Evolutionary conservation across 805 yeast genomes (phyloP), one percentile per base, ranked within the genome.

Genomic region (Komagataella ulmi): DNA sequence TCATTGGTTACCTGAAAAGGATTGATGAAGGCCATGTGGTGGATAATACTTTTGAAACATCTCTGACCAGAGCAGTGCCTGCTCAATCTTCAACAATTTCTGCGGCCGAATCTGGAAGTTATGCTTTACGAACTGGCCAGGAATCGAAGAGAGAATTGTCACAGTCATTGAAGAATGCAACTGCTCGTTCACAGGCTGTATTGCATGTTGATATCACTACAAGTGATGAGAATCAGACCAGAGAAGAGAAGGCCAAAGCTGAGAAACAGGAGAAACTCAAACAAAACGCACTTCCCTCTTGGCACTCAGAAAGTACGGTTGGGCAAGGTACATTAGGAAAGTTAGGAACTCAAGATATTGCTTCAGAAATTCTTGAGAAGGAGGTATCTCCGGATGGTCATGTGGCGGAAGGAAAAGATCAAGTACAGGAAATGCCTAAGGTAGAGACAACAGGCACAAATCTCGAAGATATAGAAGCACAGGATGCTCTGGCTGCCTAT

Each of bases 271-370:
- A 76, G 65, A 75, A 79, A 57, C 74, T 90, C 65, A 83, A 85
- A 62, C 97, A 91, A 65, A 93, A 93, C 64, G 97, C 97, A 3
- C 74, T 93, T 57, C 99, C 99, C 6, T 83, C 93, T 24, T 93
- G 99, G 99, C 96, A 93, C 64, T 80, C 85, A 56, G 83, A 84
- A 58, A 81, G 91, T 62, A 90, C 99, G 0, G 91, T 91, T 57
- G 96, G 96, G 48, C 74, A 81, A 57, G 66, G 75, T 12, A 73
- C 75, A 3, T 65, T 79, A 53, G 86, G 83, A 53, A 75, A 71
- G 55, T 59, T 80, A 53, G 83, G 76, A 55, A 72, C 68, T 47
- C 80, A 72, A 43, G 84, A 76, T 51, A 71, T 68, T 46, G 67
- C 60, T 17, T 50, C 57, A 54, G 66, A 61, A 47, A 59, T 54